Percentiles rank a stretch among this genome's conserved stretches.
phyloP scores from a whole-genome alignment of 257 asterid genomes.

The Leonotis leonurus region DNA sequence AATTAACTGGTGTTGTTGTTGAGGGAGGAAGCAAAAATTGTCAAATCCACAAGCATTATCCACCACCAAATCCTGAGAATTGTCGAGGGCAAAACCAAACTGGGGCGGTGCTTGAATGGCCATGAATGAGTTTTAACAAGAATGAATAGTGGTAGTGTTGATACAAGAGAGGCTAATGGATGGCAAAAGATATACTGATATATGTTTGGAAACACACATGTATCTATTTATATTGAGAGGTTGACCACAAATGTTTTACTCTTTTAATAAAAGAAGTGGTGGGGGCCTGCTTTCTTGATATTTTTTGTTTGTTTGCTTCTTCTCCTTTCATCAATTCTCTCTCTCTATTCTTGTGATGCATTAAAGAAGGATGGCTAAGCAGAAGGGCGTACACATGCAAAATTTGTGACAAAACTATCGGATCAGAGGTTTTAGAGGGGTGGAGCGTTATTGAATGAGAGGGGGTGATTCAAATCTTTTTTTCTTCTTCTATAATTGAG shows the following conservation, averaged over 20 bases:
- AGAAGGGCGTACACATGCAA: constrained; percentile 46
- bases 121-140: constrained; percentile 23
- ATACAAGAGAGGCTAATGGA: neutral
- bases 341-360: constrained; percentile 37
- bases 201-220: too few species aligned
- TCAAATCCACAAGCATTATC: constrained; percentile 36
- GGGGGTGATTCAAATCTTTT: neutral
- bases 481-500: neutral
- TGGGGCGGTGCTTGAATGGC: constrained; percentile 56
- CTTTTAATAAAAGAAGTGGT: constrained; percentile 13
- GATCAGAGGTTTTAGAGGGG: constrained; percentile 36
- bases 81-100: constrained; percentile 30
- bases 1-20: constrained; percentile 15
- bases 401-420: constrained; percentile 53
- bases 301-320: neutral
- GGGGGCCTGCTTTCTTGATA: constrained; percentile 32
- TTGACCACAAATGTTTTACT: neutral
- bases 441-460: constrained; percentile 15
- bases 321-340: too few species aligned
- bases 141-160: too few species aligned
- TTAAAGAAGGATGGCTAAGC: constrained; percentile 26
- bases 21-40: constrained; percentile 15
- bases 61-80: constrained; percentile 29
- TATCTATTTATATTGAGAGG: constrained; percentile 23
- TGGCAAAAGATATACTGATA: too few species aligned